Conservation (phyloP, 2,329 filamentous ascomycete genomes). For the Ophiosphaerella narmari region DNA sequence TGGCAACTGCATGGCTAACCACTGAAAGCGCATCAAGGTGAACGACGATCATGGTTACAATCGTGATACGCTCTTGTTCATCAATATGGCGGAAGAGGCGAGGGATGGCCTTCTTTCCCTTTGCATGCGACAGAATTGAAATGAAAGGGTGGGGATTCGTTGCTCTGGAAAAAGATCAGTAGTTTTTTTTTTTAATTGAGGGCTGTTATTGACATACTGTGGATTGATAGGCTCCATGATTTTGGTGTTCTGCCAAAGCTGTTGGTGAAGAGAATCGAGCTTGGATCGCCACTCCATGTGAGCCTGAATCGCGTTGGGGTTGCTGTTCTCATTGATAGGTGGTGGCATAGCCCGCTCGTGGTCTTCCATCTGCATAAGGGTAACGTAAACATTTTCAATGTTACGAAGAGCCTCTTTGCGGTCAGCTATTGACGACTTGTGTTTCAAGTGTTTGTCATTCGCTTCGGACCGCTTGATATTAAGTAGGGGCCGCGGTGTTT, state of each 20-base stretch:
- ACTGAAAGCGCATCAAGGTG: constrained; percentile 93
- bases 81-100: constrained; percentile 93
- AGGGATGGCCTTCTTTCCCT: constrained; percentile 94
- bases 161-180: constrained; percentile 57
- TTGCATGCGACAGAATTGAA: constrained; percentile 88
- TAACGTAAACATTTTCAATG: constrained; percentile 86
- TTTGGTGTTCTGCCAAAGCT: constrained; percentile 85
- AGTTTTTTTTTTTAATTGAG: background rate
- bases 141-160: constrained; percentile 86
- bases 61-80: constrained; percentile 89
- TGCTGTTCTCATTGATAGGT: constrained; percentile 65
- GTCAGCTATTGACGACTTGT: constrained; percentile 64
- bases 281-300: constrained; percentile 81
- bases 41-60: constrained; percentile 93
- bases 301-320: constrained; percentile 70
- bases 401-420: constrained; percentile 82
- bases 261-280: constrained; percentile 72
- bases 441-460: constrained; percentile 52
- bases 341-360: constrained; percentile 81
- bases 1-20: constrained; percentile 77
- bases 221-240: constrained; percentile 85
- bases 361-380: constrained; percentile 92
- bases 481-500: constrained; percentile 91
- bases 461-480: constrained; percentile 90
- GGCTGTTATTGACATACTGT: constrained; percentile 45